phyloP scores from a whole-genome alignment of 495 filamentous ascomycete species.

The Xylaria venustula region DNA sequence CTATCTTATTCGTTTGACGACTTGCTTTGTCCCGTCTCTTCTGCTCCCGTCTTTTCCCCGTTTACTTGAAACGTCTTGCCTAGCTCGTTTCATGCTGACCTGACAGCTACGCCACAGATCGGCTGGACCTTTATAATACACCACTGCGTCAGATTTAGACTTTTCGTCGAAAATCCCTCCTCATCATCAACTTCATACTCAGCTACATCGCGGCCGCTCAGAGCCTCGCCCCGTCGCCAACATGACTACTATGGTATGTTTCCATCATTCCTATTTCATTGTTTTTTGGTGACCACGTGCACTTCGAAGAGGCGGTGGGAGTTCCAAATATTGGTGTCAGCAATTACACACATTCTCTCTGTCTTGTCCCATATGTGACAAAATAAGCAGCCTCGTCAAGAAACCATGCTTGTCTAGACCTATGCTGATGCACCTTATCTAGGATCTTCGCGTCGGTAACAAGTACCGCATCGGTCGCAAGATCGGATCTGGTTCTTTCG shows the following conservation, averaged over 20 bases:
- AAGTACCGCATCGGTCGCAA: slow-evolving; percentile 99
- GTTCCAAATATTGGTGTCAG: not conserved
- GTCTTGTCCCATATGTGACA: not conserved
- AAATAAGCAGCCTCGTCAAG: not conserved
- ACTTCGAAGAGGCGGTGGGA: not conserved
- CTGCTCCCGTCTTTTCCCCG: not conserved
- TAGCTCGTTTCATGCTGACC: slow-evolving; percentile 6
- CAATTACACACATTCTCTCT: not conserved
- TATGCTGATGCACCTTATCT: not conserved
- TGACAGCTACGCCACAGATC: slow-evolving; percentile 1
- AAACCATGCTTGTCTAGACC: not conserved
- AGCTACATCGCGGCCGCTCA: slow-evolving; percentile 15
- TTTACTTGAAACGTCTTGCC: not conserved
- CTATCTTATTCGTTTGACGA: not conserved
- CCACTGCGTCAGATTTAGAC: not conserved
- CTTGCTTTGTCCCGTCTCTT: not conserved
- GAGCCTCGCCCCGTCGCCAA: slow-evolving; percentile 20
- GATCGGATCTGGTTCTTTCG: slow-evolving; percentile 97
- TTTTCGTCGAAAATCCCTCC: not conserved
- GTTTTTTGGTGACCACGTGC: not conserved
- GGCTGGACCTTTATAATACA: not conserved
- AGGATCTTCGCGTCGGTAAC: slow-evolving; percentile 99
- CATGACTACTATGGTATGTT: slow-evolving; percentile 54
- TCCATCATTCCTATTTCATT: not conserved
- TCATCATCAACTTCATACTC: not conserved